Evolutionary conservation across 352 stramenopile genomes (phyloP).

Genomic region (Globisporangium megalacanthum): DNA sequence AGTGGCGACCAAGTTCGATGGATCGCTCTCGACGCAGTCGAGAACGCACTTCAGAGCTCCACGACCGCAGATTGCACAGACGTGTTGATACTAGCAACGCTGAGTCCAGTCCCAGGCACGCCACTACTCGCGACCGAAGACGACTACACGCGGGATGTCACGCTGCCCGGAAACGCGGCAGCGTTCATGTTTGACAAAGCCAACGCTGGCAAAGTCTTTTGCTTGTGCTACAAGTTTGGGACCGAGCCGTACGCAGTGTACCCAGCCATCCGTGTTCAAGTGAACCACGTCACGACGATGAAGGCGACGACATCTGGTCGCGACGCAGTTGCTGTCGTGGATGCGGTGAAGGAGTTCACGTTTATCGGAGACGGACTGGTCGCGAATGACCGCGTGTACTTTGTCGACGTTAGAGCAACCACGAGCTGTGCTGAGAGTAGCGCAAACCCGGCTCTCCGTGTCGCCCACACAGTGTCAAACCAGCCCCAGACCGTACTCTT

Average conservation of each 20-base stretch:
- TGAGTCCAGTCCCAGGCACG: conserved; percentile 10
- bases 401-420: conserved; percentile 31
- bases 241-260: conserved; percentile 60
- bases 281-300: conserved; percentile 37
- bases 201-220: conserved; percentile 47
- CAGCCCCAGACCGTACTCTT: conserved; percentile 36
- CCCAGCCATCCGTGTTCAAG: conserved; percentile 29
- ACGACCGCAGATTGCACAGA: conserved; percentile 33
- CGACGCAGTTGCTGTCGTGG: conserved; percentile 40
- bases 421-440: conserved; percentile 32
- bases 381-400: conserved; percentile 57
- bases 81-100: conserved; percentile 25
- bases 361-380: conserved; percentile 44
- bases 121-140: conserved; percentile 28
- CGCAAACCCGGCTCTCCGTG: conserved; percentile 20
- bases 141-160: conserved; percentile 34
- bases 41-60: conserved; percentile 19
- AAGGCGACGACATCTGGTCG: conserved; percentile 19
- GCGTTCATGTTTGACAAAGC: conserved; percentile 30
- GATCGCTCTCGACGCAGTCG: conserved; percentile 34
- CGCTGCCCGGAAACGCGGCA: conserved; percentile 1
- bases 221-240: conserved; percentile 65
- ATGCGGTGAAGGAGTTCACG: conserved; percentile 41
- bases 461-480: conserved; percentile 26
- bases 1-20: conserved; percentile 47